Base-by-base conservation (phyloP, 495 filamentous ascomycete species). In the Hyaloscypha hepaticicola region DNA sequence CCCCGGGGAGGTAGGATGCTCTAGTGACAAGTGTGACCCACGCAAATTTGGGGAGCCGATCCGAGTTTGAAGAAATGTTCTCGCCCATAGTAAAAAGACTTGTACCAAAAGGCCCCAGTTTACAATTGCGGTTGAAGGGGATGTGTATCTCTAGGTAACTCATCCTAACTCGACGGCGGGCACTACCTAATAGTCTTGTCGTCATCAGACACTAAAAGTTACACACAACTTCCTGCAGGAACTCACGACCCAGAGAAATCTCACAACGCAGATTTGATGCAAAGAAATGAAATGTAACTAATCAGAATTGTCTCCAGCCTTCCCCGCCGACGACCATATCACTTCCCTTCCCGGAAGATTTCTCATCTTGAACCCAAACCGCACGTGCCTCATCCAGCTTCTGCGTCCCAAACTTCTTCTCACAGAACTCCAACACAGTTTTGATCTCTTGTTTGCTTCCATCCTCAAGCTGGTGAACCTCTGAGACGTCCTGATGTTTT, bases 1-100 rank as follows among this genome's bases (percentile, higher is more conserved):
- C 80, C 9, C 83, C 81, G 5, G 81, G 75, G 9, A 85, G 75
- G 64, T 85, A 84, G 5, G 76, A 78, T n/a, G 74, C 33, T 19
- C 75, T 71, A 11, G 82, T 85, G 12, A 85, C 68, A n/a, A 85
- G 74, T 16, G 80, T 82, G 6, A 76, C 73, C 73, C 75, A 82
- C 21, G 77, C 77, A 21, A 65, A 7, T 45, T 61, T 58, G 16
- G 38, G 53, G 19, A 27, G 29, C 9, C 33, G 12, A 50, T 53
- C 50, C 5, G 50, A 45, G 38, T 45, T 19, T 9, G 12, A 12
- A 12, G 38, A 19, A 19, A 16, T 45, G 38, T 45, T 14, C 3
- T 45, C 38, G 38, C 38, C 38, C 38, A 45, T 45, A 4, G 19
- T 45, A 19, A 45, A 14, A 16, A 45, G 4, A 45, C 1, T 19